Evolutionary conservation across 768 basidiomycete species (phyloP), one percentile per base, ranked within the genome.

Genomic region (Suillus ampliporus): DNA sequence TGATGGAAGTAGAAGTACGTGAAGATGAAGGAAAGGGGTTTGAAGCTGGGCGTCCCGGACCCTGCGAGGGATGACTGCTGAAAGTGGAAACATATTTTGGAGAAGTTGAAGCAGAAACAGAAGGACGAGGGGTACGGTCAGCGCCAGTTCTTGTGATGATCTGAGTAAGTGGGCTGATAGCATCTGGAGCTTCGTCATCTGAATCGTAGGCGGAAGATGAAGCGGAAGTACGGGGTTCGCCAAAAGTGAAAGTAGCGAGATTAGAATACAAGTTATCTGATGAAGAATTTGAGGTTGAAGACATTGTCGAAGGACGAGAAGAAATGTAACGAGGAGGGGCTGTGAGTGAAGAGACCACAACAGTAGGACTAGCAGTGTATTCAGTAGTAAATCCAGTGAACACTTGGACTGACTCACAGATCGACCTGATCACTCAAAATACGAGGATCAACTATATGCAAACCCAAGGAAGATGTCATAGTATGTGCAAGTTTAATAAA

Each of bases 41-140:
- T 11, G 64, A 66, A 65, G 68, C 64, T 67, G 72, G 56, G 68
- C 64, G 62, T 72, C 71, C 69, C 68, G 70, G 23, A 71, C 64
- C 58, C 66, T 67, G 72, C 71, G 69, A 73, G 56, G 69, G 74
- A 77, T 69, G 78, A 76, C 69, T 79, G 77, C 65, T 68, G 13
- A 51, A 51, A 23, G 35, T 54, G 23, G 50, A 38, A 14, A 68
- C 63, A 6, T 70, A 65, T 48, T 41, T 52, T 50, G 64, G 44
- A 34, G 58, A n/a, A n/a, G n/a, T n/a, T n/a, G n/a, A n/a, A n/a
- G n/a, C n/a, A n/a, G n/a, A 58, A 38, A 83, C 68, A 28, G 83
- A 83, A 11, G 78, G 79, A 44, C 83, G 80, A 5, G 83, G 82
- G 0, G 83, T 83, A 41, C 74, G 77, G 66, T 84, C 80, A 21